These are phyloP conservation scores for Albatrellus ellisii DNA, from an alignment of 768 basidiomycete species.

Conservation along the genomic window DNA sequence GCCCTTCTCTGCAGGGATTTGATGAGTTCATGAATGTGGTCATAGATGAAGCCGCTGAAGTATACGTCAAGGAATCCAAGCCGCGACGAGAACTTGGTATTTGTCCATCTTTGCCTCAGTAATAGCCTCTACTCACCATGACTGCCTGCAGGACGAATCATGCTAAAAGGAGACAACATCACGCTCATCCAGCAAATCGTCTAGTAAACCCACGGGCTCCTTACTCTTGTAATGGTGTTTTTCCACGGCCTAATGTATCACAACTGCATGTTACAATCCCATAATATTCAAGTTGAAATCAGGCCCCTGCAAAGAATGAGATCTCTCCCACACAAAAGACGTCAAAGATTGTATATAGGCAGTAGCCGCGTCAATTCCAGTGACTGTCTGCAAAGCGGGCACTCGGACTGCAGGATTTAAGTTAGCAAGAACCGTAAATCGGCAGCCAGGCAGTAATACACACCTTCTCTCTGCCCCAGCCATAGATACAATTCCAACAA, in stretches of 20 bases:
- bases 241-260: conserved; percentile 3
- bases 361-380: conserved; percentile 55
- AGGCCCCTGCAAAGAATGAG: neutral
- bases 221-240: conserved; percentile 2
- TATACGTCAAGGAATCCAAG: conserved; percentile 83
- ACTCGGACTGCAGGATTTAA: conserved; percentile 46
- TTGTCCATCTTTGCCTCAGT: conserved; percentile 14
- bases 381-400: conserved; percentile 75
- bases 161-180: conserved; percentile 96
- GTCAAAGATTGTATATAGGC: conserved; percentile 74
- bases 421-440: conserved; percentile 2
- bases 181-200: conserved; percentile 80
- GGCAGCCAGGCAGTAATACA: conserved; percentile 6
- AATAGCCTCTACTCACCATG: neutral
- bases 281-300: neutral
- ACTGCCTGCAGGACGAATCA: conserved; percentile 61
- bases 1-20: conserved; percentile 58
- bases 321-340: conserved; percentile 5
- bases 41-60: conserved; percentile 85
- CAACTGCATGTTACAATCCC: conserved; percentile 8
- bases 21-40: conserved; percentile 99
- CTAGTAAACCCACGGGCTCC: conserved; percentile 17
- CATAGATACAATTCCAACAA: conserved; percentile 82
- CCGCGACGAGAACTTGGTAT: conserved; percentile 74
- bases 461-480: conserved; percentile 84